These are phyloP conservation scores for Populus alba DNA, from an alignment of 345 rosid species.

Conservation along the genomic window DNA sequence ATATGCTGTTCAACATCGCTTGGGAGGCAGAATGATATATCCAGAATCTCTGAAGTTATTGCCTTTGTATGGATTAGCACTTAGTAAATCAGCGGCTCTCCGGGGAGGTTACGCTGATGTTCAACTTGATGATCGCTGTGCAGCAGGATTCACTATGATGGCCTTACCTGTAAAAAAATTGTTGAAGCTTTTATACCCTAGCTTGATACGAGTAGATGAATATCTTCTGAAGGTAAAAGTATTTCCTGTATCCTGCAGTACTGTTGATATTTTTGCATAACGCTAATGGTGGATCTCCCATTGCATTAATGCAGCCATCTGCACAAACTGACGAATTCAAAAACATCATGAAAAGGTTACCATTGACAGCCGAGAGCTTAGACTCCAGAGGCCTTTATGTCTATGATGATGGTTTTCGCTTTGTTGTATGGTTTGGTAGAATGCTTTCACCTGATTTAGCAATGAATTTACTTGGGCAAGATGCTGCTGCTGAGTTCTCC, in stretches of 20 bases:
- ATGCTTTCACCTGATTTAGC: slow-evolving; percentile 89
- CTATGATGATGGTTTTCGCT: slow-evolving; percentile 81
- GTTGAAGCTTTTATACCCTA: slow-evolving; percentile 85
- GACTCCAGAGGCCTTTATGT: slow-evolving; percentile 93
- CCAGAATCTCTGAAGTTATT: slow-evolving; percentile 87
- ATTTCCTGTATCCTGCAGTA: neutral
- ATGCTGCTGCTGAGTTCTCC: slow-evolving; percentile 84
- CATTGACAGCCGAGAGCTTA: slow-evolving; percentile 76
- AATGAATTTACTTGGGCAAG: slow-evolving; percentile 74
- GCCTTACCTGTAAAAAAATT: slow-evolving; percentile 82
- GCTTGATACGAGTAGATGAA: slow-evolving; percentile 79
- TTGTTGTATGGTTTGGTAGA: slow-evolving; percentile 89
- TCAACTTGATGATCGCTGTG: slow-evolving; percentile 88
- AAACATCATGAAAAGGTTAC: slow-evolving; percentile 47
- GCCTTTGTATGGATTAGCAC: slow-evolving; percentile 79
- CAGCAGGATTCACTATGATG: slow-evolving; percentile 95
- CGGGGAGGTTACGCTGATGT: slow-evolving; percentile 89
- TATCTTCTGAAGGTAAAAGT: slow-evolving; percentile 63
- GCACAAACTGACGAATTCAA: slow-evolving; percentile 40
- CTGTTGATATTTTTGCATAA: neutral
- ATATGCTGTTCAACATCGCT: slow-evolving; percentile 85
- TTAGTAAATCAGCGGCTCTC: slow-evolving; percentile 79
- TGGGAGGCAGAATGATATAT: slow-evolving; percentile 90
- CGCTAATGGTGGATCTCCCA: slow-evolving; percentile 11
- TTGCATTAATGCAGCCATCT: slow-evolving; percentile 60